These are phyloP conservation scores for Aspergillus ruber DNA, from an alignment of 2,329 filamentous ascomycete species.

Conservation along the genomic window DNA sequence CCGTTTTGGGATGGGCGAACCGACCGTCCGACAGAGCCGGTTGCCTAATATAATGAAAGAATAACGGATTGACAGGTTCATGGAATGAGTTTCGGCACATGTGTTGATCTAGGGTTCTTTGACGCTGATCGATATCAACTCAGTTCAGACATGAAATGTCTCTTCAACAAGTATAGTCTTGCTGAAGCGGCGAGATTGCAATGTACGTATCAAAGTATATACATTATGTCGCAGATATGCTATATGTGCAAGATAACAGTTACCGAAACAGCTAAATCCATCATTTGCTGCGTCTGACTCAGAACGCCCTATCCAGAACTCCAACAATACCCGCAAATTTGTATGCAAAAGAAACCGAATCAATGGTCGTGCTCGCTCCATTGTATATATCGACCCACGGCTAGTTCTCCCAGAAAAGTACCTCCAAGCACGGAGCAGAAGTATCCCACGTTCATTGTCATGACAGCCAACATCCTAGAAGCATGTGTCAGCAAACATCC, in stretches of 20 bases:
- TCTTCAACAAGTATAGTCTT: background rate
- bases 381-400: conserved; percentile 63
- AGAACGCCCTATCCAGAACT: background rate
- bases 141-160: background rate
- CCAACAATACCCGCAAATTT: background rate
- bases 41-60: too few species aligned
- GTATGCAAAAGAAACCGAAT: background rate
- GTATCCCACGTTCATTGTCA: conserved; percentile 83
- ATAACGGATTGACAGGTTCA: too few species aligned
- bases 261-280: too few species aligned
- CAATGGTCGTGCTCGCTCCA: conserved; percentile 26
- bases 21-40: too few species aligned
- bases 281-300: too few species aligned
- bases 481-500: conserved; percentile 3
- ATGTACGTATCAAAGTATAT: too few species aligned
- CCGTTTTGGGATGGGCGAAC: too few species aligned
- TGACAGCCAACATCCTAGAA: conserved; percentile 79
- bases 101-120: too few species aligned
- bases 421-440: conserved; percentile 73
- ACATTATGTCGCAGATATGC: too few species aligned
- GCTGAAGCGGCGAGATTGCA: too few species aligned
- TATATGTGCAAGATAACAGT: too few species aligned
- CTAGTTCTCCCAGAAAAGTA: conserved; percentile 78
- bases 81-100: too few species aligned
- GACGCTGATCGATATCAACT: background rate